A percentile compares a stretch with the other conserved stretches of the same genome.
Conservation (phyloP, 2,329 filamentous ascomycete genomes). For the Triangularia verruculosa region DNA sequence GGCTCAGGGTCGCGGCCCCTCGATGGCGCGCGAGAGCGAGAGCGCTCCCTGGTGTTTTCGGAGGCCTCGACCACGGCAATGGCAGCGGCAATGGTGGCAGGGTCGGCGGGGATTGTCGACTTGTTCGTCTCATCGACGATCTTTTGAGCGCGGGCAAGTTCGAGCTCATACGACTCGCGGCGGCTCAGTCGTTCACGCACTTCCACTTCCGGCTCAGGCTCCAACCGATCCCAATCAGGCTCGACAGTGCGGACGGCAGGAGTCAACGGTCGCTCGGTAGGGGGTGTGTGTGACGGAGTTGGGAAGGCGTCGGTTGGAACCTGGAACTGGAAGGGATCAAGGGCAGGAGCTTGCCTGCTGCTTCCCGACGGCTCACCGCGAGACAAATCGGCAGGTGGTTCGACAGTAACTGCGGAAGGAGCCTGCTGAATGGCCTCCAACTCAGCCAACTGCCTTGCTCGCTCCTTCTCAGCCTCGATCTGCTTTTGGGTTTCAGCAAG, state of each 20-base stretch:
- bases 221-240: constrained; percentile 41
- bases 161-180: constrained; percentile 49
- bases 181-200: constrained; percentile 44
- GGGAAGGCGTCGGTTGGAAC: constrained; percentile 52
- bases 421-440: constrained; percentile 25
- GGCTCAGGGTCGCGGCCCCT: constrained; percentile 32
- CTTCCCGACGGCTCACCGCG: constrained; percentile 6
- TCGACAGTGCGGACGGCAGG: constrained; percentile 53
- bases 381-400: not conserved
- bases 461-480: constrained; percentile 27
- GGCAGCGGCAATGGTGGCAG: constrained; percentile 46
- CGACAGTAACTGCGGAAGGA: not conserved
- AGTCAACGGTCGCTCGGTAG: constrained; percentile 43
- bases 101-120: constrained; percentile 42
- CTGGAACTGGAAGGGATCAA: constrained; percentile 60
- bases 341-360: constrained; percentile 26
- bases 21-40: constrained; percentile 27
- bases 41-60: constrained; percentile 32
- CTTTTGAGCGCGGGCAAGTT: constrained; percentile 40
- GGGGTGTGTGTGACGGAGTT: constrained; percentile 40
- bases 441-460: constrained; percentile 15
- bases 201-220: constrained; percentile 25
- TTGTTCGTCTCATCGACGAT: constrained; percentile 47
- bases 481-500: constrained; percentile 26
- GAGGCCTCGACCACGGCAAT: constrained; percentile 42